A percentile compares a stretch with the other conserved stretches of the same genome.
These are phyloP conservation scores for Exserohilum turcica DNA, from an alignment of 2,329 filamentous ascomycete species.

Conservation along the genomic window DNA sequence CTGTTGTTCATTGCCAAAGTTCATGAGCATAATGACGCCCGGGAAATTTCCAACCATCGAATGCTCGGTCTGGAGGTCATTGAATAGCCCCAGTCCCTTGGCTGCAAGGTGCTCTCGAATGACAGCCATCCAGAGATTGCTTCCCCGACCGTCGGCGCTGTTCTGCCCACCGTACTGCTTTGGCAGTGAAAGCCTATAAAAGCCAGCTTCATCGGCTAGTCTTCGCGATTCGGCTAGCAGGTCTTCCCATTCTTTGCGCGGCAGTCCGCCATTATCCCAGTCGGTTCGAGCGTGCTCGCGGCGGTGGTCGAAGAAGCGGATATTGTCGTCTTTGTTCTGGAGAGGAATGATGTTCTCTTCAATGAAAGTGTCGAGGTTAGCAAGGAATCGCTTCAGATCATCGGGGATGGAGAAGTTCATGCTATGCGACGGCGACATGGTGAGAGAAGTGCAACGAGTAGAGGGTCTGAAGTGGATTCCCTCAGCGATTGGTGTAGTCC, in stretches of 20 bases:
- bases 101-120: conserved; percentile 64
- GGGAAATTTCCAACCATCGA: conserved; percentile 67
- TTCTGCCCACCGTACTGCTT: conserved; percentile 61
- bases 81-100: conserved; percentile 65
- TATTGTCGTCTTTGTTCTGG: conserved; percentile 62
- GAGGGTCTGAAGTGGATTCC: neutral
- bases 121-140: conserved; percentile 68
- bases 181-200: conserved; percentile 65
- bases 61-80: conserved; percentile 69
- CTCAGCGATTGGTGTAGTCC: conserved; percentile 13
- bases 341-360: conserved; percentile 59
- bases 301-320: conserved; percentile 69
- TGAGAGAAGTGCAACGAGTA: neutral
- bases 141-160: conserved; percentile 49
- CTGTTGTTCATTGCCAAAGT: conserved; percentile 63
- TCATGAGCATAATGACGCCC: conserved; percentile 65
- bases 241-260: conserved; percentile 63
- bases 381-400: conserved; percentile 56
- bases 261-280: conserved; percentile 63
- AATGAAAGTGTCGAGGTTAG: conserved; percentile 63
- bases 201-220: conserved; percentile 64
- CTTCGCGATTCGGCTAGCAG: conserved; percentile 56
- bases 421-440: conserved; percentile 8
- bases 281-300: conserved; percentile 66
- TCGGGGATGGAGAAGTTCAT: conserved; percentile 58